phyloP scores from a whole-genome alignment of 1,284 basidiomycete genomes.

The Microbotryum saponariae region DNA sequence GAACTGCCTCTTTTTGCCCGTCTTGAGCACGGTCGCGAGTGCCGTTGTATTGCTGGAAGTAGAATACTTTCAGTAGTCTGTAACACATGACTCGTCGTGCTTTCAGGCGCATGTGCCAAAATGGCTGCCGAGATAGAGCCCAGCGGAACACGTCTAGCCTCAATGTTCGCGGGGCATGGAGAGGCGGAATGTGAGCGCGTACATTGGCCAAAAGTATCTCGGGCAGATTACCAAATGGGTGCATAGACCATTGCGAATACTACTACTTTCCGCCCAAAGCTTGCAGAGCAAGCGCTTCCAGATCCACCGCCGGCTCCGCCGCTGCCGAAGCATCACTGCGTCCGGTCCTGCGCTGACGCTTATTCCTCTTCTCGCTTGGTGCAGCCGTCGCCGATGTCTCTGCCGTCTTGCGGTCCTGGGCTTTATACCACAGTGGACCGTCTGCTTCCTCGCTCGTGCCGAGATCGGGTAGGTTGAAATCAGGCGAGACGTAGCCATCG shows the following conservation, averaged over 20 bases:
- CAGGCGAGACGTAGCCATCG: conserved; percentile 59
- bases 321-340: conserved; percentile 1
- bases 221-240: too few relatives aligned
- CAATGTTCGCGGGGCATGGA: too few relatives aligned
- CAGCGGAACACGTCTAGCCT: too few relatives aligned
- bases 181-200: too few relatives aligned
- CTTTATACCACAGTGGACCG: neutral
- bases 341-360: neutral
- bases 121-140: too few relatives aligned
- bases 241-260: neutral
- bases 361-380: conserved; percentile 9
- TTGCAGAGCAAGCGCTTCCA: conserved; percentile 35
- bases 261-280: conserved; percentile 22
- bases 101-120: too few relatives aligned
- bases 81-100: neutral
- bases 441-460: conserved; percentile 19
- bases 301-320: conserved; percentile 28
- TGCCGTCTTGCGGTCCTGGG: conserved; percentile 15
- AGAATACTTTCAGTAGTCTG: conserved; percentile 11
- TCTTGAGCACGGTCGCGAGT: conserved; percentile 36
- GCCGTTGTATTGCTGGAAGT: conserved; percentile 39
- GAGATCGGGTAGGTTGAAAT: conserved; percentile 49
- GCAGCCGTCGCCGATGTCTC: conserved; percentile 20
- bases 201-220: too few relatives aligned
- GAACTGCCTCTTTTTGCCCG: conserved; percentile 51